A percentile compares a stretch with the other conserved stretches of the same genome.
Conservation (phyloP, 2,329 filamentous ascomycete genomes). For the Claviceps pazoutovae region DNA sequence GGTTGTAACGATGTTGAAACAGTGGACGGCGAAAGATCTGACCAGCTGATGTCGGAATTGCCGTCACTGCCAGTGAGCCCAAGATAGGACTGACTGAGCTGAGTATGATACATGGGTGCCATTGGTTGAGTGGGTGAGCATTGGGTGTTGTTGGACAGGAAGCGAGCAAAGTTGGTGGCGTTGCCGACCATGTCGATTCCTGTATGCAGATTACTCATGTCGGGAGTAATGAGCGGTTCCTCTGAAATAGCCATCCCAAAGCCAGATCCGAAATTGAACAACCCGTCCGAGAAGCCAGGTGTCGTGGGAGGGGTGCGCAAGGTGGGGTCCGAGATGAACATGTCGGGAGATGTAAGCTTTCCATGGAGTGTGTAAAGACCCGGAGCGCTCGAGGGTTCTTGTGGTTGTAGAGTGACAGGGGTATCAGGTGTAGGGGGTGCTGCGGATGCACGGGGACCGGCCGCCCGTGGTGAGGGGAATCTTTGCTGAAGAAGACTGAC, state of each 20-base stretch:
- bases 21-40: slow-evolving; percentile 26
- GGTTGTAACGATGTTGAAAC: slow-evolving; percentile 19
- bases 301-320: slow-evolving; percentile 41
- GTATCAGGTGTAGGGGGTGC: slow-evolving; percentile 38
- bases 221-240: slow-evolving; percentile 35
- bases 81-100: slow-evolving; percentile 29
- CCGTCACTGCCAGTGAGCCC: slow-evolving; percentile 21
- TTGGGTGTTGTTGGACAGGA: slow-evolving; percentile 26
- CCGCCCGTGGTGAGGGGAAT: slow-evolving; percentile 27
- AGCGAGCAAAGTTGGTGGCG: slow-evolving; percentile 28
- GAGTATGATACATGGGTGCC: slow-evolving; percentile 9
- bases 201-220: slow-evolving; percentile 28
- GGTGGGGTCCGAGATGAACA: slow-evolving; percentile 26
- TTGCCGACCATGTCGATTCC: slow-evolving; percentile 31
- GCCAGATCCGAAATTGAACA: slow-evolving; percentile 26
- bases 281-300: slow-evolving; percentile 30
- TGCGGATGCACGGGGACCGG: slow-evolving; percentile 23
- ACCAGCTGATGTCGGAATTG: slow-evolving; percentile 35
- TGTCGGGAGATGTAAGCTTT: slow-evolving; percentile 17
- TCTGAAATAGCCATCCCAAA: slow-evolving; percentile 28
- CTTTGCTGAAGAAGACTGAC: slow-evolving; percentile 29
- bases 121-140: slow-evolving; percentile 23
- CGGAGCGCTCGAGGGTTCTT: slow-evolving; percentile 25
- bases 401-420: slow-evolving; percentile 26
- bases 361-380: slow-evolving; percentile 17